Conservation (phyloP, 306 rosid species). For the Sindora glabra region DNA sequence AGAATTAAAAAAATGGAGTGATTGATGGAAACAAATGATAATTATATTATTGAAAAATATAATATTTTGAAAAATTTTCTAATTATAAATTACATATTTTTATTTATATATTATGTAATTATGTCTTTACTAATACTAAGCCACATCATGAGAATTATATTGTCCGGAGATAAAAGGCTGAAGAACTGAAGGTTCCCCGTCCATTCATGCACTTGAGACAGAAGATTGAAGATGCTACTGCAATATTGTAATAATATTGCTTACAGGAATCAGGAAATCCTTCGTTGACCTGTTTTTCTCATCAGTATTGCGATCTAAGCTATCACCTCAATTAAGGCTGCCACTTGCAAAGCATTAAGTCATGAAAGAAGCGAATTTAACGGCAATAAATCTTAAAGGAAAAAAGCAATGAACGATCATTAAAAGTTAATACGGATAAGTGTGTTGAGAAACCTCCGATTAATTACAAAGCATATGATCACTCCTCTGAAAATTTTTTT, state of each 20-base stretch:
- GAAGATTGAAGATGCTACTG: too few relatives aligned
- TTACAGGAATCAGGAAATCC: slow-evolving; percentile 93
- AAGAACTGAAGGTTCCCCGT: slow-evolving; percentile 4
- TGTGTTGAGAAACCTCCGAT: slow-evolving; percentile 80
- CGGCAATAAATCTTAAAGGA: background rate
- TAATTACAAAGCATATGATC: slow-evolving; percentile 79
- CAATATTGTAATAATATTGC: slow-evolving; percentile 22
- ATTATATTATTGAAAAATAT: too few relatives aligned
- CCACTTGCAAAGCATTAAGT: slow-evolving; percentile 23
- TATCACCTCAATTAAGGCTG: slow-evolving; percentile 92
- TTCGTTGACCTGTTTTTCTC: slow-evolving; percentile 63
- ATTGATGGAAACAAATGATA: too few relatives aligned
- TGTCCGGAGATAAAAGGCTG: too few relatives aligned
- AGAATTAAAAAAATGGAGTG: too few relatives aligned
- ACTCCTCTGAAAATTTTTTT: slow-evolving; percentile 92
- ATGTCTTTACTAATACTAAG: too few relatives aligned
- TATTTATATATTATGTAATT: too few relatives aligned
- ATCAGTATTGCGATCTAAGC: slow-evolving; percentile 88
- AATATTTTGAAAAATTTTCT: too few relatives aligned
- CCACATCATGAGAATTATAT: too few relatives aligned
- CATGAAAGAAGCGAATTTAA: slow-evolving; percentile 10
- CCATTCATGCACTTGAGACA: too few relatives aligned
- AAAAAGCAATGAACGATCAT: slow-evolving; percentile 1
- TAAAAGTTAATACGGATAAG: slow-evolving; percentile 36
- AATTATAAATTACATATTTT: too few relatives aligned